Percentiles rank a stretch among this genome's conserved stretches.
Evolutionary conservation across 257 asterid genomes (phyloP).

Genomic region (Apocynum venetum): DNA sequence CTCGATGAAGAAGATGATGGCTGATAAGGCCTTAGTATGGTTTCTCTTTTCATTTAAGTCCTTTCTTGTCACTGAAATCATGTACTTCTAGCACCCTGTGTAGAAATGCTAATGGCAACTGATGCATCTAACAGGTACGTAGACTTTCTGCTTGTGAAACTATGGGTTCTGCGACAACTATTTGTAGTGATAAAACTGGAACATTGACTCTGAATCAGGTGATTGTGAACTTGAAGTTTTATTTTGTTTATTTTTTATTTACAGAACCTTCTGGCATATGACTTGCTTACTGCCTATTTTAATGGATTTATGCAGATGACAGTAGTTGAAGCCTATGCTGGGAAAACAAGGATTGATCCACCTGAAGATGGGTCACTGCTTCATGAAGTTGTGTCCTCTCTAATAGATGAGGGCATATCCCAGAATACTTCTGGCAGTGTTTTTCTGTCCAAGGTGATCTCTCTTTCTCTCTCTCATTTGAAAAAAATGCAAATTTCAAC

Average conservation of each 20-base stretch:
- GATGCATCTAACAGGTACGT: slow-evolving; percentile 58
- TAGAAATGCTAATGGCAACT: slow-evolving; percentile 19
- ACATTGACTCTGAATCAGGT: slow-evolving; percentile 95
- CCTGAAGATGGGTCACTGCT: slow-evolving; percentile 71
- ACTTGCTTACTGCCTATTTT: slow-evolving; percentile 8
- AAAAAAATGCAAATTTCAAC: neutral
- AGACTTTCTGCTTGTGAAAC: slow-evolving; percentile 99
- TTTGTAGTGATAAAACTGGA: slow-evolving; percentile 97
- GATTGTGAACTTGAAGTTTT: slow-evolving; percentile 1
- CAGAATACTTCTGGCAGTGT: slow-evolving; percentile 92
- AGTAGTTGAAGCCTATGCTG: slow-evolving; percentile 79
- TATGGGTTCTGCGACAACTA: slow-evolving; percentile 97
- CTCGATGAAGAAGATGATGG: slow-evolving; percentile 99
- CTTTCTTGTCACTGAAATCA: neutral
- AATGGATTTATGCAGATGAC: slow-evolving; percentile 61
- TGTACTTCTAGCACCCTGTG: neutral
- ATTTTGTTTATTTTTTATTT: slow-evolving; percentile 12
- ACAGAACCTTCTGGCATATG: slow-evolving; percentile 13
- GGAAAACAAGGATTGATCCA: slow-evolving; percentile 53
- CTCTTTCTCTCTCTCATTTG: slow-evolving; percentile 5
- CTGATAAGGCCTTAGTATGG: slow-evolving; percentile 94
- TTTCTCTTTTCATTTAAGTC: slow-evolving; percentile 5
- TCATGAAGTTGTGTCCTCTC: slow-evolving; percentile 49
- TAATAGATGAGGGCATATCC: slow-evolving; percentile 79
- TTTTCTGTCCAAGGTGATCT: slow-evolving; percentile 64